phyloP scores from a whole-genome alignment of 225 moss, liverwort and hornwort species.

The Anthoceros angustus region DNA sequence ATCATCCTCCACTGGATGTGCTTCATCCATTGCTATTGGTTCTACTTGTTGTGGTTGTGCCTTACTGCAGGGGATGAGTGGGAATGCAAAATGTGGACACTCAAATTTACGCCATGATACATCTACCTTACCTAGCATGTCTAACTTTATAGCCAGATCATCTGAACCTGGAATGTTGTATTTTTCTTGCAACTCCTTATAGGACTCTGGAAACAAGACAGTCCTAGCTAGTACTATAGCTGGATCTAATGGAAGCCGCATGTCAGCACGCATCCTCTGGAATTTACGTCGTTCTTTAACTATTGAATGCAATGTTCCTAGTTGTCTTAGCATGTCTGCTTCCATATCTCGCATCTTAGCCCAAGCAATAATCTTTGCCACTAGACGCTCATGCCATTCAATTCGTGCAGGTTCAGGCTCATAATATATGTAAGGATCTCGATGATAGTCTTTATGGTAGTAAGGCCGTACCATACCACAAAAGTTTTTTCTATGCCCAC shows the following conservation, averaged over 20 bases:
- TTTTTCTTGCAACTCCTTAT: neutral
- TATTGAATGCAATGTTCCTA: neutral
- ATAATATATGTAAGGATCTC: neutral
- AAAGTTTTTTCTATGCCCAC: neutral
- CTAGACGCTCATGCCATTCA: neutral
- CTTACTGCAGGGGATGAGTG: neutral
- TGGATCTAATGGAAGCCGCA: neutral
- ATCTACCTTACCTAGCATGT: neutral
- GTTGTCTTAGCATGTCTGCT: neutral
- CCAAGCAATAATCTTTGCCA: slow-evolving; percentile 4
- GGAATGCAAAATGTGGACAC: neutral
- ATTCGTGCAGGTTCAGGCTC: neutral
- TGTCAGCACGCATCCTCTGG: neutral
- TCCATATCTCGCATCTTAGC: neutral
- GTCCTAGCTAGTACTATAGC: neutral
- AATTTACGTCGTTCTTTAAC: neutral
- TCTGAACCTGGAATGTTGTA: neutral
- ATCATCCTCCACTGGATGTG: neutral
- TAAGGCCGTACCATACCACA: neutral
- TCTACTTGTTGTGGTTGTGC: neutral
- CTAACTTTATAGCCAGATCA: neutral
- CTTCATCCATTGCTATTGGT: neutral
- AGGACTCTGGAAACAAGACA: neutral
- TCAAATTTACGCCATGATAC: neutral
- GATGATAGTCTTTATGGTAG: neutral